Percentiles rank a stretch among this genome's conserved stretches.
These are phyloP conservation scores for Tetradesmus lagerheimii DNA, from an alignment of 139 green algal species.

Conservation along the genomic window DNA sequence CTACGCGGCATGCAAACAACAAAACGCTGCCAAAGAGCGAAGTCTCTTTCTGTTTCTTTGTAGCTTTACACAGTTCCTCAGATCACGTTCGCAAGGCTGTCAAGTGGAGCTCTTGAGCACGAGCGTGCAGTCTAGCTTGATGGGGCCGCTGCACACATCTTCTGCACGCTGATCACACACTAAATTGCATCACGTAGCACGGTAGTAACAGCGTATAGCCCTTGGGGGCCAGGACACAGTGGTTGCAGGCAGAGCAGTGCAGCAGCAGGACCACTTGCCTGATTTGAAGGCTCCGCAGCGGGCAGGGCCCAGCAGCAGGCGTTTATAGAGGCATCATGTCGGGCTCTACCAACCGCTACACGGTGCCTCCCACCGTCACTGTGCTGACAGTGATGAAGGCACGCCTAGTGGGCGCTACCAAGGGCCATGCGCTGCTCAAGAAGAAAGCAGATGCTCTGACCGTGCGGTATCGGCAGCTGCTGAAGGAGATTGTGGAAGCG, in stretches of 20 bases:
- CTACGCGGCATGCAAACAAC: background rate
- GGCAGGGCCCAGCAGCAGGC: constrained; percentile 77
- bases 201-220: background rate
- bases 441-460: constrained; percentile 99
- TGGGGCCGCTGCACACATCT: background rate
- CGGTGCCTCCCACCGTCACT: constrained; percentile 94
- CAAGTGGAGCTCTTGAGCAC: background rate
- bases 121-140: background rate
- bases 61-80: background rate
- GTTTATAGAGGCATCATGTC: constrained; percentile 45
- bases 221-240: background rate
- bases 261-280: constrained; percentile 59
- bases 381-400: constrained; percentile 94
- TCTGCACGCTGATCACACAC: background rate
- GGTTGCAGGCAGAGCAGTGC: background rate
- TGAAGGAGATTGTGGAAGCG: constrained; percentile 93
- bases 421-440: constrained; percentile 98
- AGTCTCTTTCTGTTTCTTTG: background rate
- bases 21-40: background rate
- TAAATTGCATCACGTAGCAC: background rate
- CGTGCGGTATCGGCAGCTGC: constrained; percentile 83
- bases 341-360: constrained; percentile 58
- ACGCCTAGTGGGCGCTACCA: constrained; percentile 90
- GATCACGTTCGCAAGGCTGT: background rate
- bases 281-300: constrained; percentile 90